Evolutionary conservation across 805 yeast species (phyloP), one percentile per base, ranked within the genome.

Genomic region (Scheffersomyces stipitis): DNA sequence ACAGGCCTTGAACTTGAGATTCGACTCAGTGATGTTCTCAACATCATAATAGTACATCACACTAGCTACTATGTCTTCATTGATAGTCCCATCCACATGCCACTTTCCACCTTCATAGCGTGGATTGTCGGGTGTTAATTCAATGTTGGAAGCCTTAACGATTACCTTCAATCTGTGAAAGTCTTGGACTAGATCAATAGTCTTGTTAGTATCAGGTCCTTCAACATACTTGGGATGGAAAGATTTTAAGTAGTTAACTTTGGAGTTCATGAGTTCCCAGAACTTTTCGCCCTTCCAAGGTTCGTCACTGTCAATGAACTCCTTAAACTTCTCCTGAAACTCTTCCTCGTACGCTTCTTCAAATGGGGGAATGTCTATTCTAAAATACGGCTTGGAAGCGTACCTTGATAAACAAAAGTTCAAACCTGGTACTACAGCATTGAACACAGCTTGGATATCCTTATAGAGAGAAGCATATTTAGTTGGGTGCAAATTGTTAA

Each of bases 51-150:
- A 66, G 43, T 64, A 66, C 18, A 65, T 41, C 2, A 57, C 50
- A 2, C 69, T 64, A 3, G 71, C 70, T 3, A 66, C 60, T 33
- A 66, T 65, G 38, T 62, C 62, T 44, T 66, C 72, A 40, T 60
- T 60, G 17, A 55, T 54, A 6, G 62, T 51, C 1, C 71, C 72
- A 40, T 66, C 71, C 2, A 65, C 55, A 35, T 66, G 71, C 71
- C 72, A 66, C 2, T 63, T 42, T 1, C 71, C 70, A 5, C 71
- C 72, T 2, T 44, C 34, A 34, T 65, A 66, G 4, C 33, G 31
- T 1, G 70, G 65, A 18, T 56, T 58, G 27, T 65, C 69, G 0
- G 71, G 71, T 2, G 67, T 60, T 28, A 66, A 45, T 33, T 58
- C 60, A 31, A 66, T 65, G 38, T 58, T 59, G 14, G 70, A 68